Conservation (phyloP, 2,329 filamentous ascomycete species). For the Xylaria sp. region DNA sequence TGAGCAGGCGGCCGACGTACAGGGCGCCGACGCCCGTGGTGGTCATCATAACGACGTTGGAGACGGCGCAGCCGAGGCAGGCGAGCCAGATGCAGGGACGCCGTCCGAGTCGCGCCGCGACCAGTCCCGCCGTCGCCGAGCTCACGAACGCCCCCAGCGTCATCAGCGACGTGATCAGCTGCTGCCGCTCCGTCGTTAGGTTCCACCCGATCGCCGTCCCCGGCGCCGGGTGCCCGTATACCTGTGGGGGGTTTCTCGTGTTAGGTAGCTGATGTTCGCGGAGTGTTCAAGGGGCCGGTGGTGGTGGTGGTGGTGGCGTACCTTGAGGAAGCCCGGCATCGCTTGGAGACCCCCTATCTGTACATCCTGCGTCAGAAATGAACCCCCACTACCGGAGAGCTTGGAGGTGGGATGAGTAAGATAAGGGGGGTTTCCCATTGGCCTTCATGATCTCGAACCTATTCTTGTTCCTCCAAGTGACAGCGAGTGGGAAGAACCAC, state of each 20-base stretch:
- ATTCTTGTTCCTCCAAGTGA: neutral
- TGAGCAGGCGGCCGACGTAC: constrained; percentile 57
- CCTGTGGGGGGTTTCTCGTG: constrained; percentile 28
- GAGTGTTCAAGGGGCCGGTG: constrained; percentile 16
- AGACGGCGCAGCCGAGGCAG: constrained; percentile 50
- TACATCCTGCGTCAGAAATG: neutral
- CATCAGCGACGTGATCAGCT: constrained; percentile 42
- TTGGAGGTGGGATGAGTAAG: neutral
- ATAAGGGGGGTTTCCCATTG: neutral
- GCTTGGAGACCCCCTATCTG: constrained; percentile 52
- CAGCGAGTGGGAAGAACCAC: neutral
- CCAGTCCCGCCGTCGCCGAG: constrained; percentile 36
- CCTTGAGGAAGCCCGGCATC: constrained; percentile 52
- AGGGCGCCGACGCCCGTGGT: constrained; percentile 55
- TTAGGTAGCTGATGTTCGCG: no score
- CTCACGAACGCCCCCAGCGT: constrained; percentile 41
- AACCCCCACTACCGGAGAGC: neutral
- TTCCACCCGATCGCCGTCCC: constrained; percentile 47
- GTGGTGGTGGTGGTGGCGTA: constrained; percentile 20
- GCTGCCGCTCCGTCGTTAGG: constrained; percentile 42
- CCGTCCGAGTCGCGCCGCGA: constrained; percentile 43
- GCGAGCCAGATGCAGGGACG: constrained; percentile 49
- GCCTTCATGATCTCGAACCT: neutral
- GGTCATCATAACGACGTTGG: constrained; percentile 62
- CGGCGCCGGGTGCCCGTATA: constrained; percentile 42